Evolutionary conservation across 768 basidiomycete species (phyloP).

Genomic region (Collybiopsis luxurians): DNA sequence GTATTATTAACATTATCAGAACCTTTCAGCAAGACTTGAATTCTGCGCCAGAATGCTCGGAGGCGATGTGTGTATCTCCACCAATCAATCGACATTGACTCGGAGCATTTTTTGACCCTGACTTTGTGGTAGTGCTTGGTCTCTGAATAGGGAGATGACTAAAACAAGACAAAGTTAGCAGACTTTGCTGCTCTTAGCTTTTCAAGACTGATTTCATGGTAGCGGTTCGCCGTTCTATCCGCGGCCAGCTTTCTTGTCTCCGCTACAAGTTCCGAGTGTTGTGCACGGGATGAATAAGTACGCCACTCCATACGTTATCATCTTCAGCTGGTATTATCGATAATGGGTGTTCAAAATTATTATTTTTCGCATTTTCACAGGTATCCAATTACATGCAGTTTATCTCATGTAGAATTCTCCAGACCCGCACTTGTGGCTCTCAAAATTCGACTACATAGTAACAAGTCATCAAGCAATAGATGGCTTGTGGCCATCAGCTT

Average conservation of each 20-base stretch:
- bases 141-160: too few relatives aligned
- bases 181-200: not conserved
- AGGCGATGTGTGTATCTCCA: not conserved
- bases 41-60: not conserved
- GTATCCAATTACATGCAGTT: too few relatives aligned
- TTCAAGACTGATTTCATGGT: not conserved
- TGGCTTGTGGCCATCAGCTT: too few relatives aligned
- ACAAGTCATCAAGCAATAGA: too few relatives aligned
- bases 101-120: not conserved
- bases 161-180: too few relatives aligned
- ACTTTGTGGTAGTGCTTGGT: not conserved
- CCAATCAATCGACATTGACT: not conserved
- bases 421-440: not conserved
- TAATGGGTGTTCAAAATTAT: not conserved
- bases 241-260: too few relatives aligned
- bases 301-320: conserved; percentile 2
- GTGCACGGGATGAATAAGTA: not conserved
- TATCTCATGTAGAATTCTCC: not conserved
- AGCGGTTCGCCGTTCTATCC: not conserved
- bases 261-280: not conserved
- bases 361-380: too few relatives aligned
- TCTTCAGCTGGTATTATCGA: not conserved
- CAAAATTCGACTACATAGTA: too few relatives aligned
- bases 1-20: not conserved
- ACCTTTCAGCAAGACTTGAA: not conserved